Percentiles rank a stretch among this genome's conserved stretches.
phyloP scores from a whole-genome alignment of 2,329 filamentous ascomycete species.

The Amauroascus verrucosus region DNA sequence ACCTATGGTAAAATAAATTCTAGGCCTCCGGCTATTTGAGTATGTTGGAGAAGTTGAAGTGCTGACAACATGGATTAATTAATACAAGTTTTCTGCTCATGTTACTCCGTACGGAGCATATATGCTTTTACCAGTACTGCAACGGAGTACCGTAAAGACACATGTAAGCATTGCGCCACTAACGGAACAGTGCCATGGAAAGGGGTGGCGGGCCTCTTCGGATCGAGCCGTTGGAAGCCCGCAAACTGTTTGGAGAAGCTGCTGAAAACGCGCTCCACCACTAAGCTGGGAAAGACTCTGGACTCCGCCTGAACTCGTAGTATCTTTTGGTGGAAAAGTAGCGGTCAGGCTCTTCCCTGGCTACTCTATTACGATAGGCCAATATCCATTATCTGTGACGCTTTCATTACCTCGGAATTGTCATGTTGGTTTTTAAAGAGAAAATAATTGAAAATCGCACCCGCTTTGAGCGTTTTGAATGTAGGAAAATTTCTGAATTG shows the following conservation, averaged over 20 bases:
- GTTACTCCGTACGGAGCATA: too few species aligned
- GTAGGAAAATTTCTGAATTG: too few species aligned
- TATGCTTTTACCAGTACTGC: too few species aligned
- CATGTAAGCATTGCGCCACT: too few species aligned
- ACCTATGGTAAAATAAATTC: too few species aligned
- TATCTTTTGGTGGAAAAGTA: not conserved
- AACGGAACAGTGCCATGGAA: not conserved
- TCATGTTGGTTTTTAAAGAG: not conserved
- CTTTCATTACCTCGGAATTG: not conserved
- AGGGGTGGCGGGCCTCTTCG: not conserved
- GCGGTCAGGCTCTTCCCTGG: not conserved
- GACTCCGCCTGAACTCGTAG: not conserved
- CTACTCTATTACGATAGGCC: not conserved
- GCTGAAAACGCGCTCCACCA: not conserved
- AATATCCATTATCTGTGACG: too few species aligned
- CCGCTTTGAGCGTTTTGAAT: not conserved
- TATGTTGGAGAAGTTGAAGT: too few species aligned
- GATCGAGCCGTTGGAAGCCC: not conserved
- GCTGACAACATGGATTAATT: too few species aligned
- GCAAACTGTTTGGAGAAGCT: not conserved
- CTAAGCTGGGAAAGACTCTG: not conserved
- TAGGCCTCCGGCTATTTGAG: too few species aligned
- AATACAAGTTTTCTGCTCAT: too few species aligned
- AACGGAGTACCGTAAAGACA: too few species aligned
- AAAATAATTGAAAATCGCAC: not conserved